Evolutionary conservation across 108 stramenopile genomes (phyloP).

Genomic region (Skeletonema tropicum): DNA sequence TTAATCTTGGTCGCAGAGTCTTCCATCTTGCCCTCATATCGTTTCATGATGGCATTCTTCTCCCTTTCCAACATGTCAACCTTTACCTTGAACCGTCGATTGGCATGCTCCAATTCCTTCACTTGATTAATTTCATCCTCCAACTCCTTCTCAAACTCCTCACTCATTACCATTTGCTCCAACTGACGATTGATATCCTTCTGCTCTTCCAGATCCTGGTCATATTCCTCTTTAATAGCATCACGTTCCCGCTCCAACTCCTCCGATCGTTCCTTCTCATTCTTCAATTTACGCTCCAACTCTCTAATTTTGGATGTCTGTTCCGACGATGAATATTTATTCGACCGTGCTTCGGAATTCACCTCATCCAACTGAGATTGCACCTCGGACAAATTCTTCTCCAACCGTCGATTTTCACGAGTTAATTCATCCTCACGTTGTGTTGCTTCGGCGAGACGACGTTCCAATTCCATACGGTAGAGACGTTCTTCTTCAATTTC

Average conservation of each 20-base stretch:
- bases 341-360: conserved; percentile 25
- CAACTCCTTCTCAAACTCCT: conserved; percentile 51
- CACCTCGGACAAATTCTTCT: conserved; percentile 21
- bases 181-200: conserved; percentile 52
- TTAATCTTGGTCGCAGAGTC: conserved; percentile 36
- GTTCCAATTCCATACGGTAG: conserved; percentile 33
- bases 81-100: conserved; percentile 49
- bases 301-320: conserved; percentile 33
- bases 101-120: conserved; percentile 51
- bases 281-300: conserved; percentile 40
- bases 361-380: conserved; percentile 38
- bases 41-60: conserved; percentile 31
- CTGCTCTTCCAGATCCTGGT: conserved; percentile 50
- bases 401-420: conserved; percentile 31
- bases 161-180: conserved; percentile 55
- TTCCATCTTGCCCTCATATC: conserved; percentile 44
- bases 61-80: conserved; percentile 53
- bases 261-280: conserved; percentile 29
- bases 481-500: conserved; percentile 37
- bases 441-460: conserved; percentile 20
- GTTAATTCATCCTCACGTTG: conserved; percentile 39
- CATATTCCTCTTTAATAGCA: conserved; percentile 48
- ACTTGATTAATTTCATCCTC: conserved; percentile 54
- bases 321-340: conserved; percentile 36
- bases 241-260: conserved; percentile 44